Conservation (phyloP, 352 stramenopile species). For the Globisporangium nunn region DNA sequence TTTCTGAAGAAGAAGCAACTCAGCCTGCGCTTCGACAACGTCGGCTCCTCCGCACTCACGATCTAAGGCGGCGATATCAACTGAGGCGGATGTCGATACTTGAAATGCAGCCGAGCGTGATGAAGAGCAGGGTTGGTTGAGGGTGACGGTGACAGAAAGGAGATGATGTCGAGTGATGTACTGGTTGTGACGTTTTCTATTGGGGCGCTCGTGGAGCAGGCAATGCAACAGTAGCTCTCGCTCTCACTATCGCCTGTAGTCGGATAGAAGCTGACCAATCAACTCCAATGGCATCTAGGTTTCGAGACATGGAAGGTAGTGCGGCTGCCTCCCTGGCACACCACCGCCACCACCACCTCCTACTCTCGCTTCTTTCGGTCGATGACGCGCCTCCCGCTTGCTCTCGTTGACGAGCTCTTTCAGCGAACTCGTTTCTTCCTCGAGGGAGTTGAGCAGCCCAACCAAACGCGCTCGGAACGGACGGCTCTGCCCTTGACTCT, state of each 20-base stretch:
- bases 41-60: conserved; percentile 73
- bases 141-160: too few species aligned
- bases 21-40: conserved; percentile 80
- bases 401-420: conserved; percentile 17
- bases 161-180: too few species aligned
- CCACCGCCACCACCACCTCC: not conserved
- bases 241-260: too few species aligned
- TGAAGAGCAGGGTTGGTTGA: too few species aligned
- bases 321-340: not conserved
- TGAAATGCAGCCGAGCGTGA: too few species aligned
- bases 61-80: conserved; percentile 33
- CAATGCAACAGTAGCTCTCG: too few species aligned
- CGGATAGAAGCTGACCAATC: too few species aligned
- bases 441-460: conserved; percentile 52
- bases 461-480: conserved; percentile 56
- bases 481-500: conserved; percentile 16
- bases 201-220: too few species aligned
- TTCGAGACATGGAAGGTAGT: conserved; percentile 7
- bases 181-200: too few species aligned
- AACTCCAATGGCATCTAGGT: not conserved
- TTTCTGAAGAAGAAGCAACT: conserved; percentile 88
- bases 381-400: not conserved
- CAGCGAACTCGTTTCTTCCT: conserved; percentile 59
- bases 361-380: not conserved
- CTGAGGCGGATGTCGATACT: too few species aligned